Conservation (phyloP, 1,284 basidiomycete species). For the Mycena citricolor region DNA sequence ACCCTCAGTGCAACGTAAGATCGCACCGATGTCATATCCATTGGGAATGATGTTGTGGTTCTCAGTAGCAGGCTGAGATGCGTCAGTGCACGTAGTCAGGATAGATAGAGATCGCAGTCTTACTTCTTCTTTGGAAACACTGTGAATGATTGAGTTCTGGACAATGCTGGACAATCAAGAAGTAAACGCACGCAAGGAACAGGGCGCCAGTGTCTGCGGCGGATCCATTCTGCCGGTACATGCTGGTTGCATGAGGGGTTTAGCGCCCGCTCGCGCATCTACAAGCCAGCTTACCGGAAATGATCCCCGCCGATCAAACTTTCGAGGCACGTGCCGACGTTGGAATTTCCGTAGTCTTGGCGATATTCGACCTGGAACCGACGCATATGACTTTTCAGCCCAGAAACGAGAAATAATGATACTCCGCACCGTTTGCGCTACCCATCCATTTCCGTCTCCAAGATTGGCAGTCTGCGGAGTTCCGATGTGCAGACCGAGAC, state of each 20-base stretch:
- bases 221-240: slow-evolving; percentile 61
- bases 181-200: slow-evolving; percentile 53
- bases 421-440: slow-evolving; percentile 40
- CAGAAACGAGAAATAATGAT: neutral
- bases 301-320: slow-evolving; percentile 66
- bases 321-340: slow-evolving; percentile 60
- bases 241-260: slow-evolving; percentile 31
- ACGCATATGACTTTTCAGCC: too few species aligned
- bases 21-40: slow-evolving; percentile 48
- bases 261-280: neutral
- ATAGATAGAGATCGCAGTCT: neutral
- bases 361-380: slow-evolving; percentile 57
- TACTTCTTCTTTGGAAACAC: slow-evolving; percentile 63
- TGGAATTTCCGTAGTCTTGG: slow-evolving; percentile 51
- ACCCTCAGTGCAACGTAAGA: neutral
- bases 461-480: slow-evolving; percentile 32
- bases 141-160: slow-evolving; percentile 29
- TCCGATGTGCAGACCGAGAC: slow-evolving; percentile 61
- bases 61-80: slow-evolving; percentile 45
- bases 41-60: slow-evolving; percentile 48
- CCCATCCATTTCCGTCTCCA: slow-evolving; percentile 58
- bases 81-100: slow-evolving; percentile 52
- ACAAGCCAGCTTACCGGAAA: slow-evolving; percentile 43
- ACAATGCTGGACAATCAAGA: neutral
- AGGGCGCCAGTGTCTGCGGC: slow-evolving; percentile 55